These are phyloP conservation scores for Lichtheimia hyalospora DNA, from an alignment of 371 early-diverging fungal species.

Conservation along the genomic window DNA sequence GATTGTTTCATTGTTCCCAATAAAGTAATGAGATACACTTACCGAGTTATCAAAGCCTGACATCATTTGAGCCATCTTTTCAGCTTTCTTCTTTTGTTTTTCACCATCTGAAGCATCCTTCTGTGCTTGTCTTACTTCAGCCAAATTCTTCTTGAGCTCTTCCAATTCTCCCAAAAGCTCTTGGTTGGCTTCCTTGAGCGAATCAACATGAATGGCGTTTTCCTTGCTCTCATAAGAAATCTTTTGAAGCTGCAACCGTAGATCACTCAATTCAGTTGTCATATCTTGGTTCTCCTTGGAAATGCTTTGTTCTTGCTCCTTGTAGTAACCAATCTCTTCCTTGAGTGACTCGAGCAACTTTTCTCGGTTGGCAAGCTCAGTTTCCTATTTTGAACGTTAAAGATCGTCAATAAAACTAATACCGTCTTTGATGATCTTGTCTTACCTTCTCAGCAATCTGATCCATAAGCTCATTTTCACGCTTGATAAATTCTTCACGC, in stretches of 20 bases:
- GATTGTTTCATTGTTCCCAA: conserved; percentile 15
- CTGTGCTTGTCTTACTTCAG: conserved; percentile 41
- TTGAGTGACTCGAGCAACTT: conserved; percentile 56
- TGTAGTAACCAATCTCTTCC: conserved; percentile 69
- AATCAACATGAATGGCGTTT: conserved; percentile 76
- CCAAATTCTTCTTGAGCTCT: conserved; percentile 62
- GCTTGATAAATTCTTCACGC: conserved; percentile 87
- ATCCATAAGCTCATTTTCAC: conserved; percentile 93
- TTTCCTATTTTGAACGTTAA: conserved; percentile 38
- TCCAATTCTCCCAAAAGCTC: conserved; percentile 72
- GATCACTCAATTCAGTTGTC: conserved; percentile 64
- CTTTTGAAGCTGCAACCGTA: conserved; percentile 83
- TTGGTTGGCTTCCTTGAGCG: conserved; percentile 79
- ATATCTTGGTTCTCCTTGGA: conserved; percentile 76
- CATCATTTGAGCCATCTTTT: conserved; percentile 88
- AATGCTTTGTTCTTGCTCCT: conserved; percentile 57
- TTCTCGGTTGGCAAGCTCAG: conserved; percentile 57
- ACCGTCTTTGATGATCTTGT: too few relatives aligned
- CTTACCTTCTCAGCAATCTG: conserved; percentile 77
- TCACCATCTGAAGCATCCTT: conserved; percentile 57
- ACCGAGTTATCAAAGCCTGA: conserved; percentile 82
- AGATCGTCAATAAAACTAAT: too few relatives aligned
- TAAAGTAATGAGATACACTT: conserved; percentile 16
- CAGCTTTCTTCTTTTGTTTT: conserved; percentile 77
- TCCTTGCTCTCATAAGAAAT: conserved; percentile 86